phyloP scores from a whole-genome alignment of 805 yeast genomes.

The Lachancea dasiensis region DNA sequence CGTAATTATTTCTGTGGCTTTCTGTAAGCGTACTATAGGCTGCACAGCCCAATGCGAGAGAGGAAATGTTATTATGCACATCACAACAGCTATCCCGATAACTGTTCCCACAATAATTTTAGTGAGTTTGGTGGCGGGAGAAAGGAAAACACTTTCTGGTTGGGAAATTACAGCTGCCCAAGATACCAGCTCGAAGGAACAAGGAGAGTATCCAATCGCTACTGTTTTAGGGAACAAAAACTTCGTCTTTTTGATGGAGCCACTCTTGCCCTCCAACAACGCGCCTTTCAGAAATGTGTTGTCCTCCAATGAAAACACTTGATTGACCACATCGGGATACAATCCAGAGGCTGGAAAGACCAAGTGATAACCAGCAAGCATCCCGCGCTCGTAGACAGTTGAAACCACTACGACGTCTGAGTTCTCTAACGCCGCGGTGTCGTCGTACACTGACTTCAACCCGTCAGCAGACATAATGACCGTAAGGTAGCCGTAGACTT shows the following conservation, averaged over 20 bases:
- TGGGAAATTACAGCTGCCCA: slow-evolving; percentile 82
- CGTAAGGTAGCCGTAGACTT: slow-evolving; percentile 65
- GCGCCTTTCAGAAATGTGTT: slow-evolving; percentile 34
- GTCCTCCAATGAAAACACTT: slow-evolving; percentile 25
- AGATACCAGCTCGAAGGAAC: slow-evolving; percentile 37
- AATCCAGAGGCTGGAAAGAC: slow-evolving; percentile 37
- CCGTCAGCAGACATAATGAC: slow-evolving; percentile 46
- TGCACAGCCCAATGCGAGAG: slow-evolving; percentile 78
- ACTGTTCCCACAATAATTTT: slow-evolving; percentile 73
- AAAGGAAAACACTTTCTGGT: slow-evolving; percentile 48
- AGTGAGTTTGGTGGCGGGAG: slow-evolving; percentile 55
- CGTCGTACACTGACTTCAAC: slow-evolving; percentile 36
- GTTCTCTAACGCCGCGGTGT: slow-evolving; percentile 37
- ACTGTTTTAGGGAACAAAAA: slow-evolving; percentile 37
- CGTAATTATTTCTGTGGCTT: slow-evolving; percentile 63
- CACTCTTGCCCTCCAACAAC: slow-evolving; percentile 35
- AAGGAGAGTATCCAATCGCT: slow-evolving; percentile 52
- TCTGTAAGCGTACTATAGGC: slow-evolving; percentile 73
- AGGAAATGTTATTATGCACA: slow-evolving; percentile 73
- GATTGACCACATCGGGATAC: slow-evolving; percentile 15
- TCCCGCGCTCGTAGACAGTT: slow-evolving; percentile 21
- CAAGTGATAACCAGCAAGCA: slow-evolving; percentile 34
- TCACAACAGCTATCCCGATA: slow-evolving; percentile 67
- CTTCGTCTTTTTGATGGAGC: slow-evolving; percentile 36
- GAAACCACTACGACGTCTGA: slow-evolving; percentile 31